Base-by-base conservation (phyloP, 176 grass and related monocot genomes). In the Oryza coarctata region DNA sequence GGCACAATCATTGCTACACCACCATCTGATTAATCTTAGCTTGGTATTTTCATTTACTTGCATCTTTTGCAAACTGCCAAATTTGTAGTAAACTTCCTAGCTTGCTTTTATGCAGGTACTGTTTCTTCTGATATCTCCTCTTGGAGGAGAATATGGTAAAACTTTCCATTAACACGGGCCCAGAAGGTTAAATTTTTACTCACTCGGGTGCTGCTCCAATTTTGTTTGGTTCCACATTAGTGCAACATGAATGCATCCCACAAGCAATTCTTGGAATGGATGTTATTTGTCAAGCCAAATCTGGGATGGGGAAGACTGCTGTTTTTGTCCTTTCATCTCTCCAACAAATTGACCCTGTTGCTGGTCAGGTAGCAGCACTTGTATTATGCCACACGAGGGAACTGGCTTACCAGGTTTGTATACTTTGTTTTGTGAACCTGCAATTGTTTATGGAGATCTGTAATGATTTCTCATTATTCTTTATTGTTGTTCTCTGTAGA, bases 261-360 rank as follows among this genome's bases (percentile, higher is more conserved):
- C 97, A 99, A 96, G 97, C 97, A 85, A 94, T 96, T 79, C 91
- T 99, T 50, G 97, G 97, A 69, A 99, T 99, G 97, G 97, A 99
- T 78, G 93, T 99, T 57, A 92, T 96, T 74, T 99, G 97, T 45
- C 97, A 99, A 99, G 97, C 97, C 39, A 99, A 99, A 73, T 99
- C 93, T 65, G 97, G 97, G 49, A 99, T 99, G 97, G 97, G 97
- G 22, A 99, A 96, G 87, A 96, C 97, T 67, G 97, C 97, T 20
- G 97, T 99, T 25, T 99, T 99, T 73, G 97, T 99, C 63, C 89
- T 99, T 30, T 96, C 97, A 22, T 87, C 87, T 79, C 97, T 99
- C 74, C 93, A 96, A 68, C 93, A 99, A 82, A 99, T 99, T 20
- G 96, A 99, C 66, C 93, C 93, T 25, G 87, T 93, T 73, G 76